Conservation (phyloP, 176 grass and related monocot genomes). For the Hordeum marinum region DNA sequence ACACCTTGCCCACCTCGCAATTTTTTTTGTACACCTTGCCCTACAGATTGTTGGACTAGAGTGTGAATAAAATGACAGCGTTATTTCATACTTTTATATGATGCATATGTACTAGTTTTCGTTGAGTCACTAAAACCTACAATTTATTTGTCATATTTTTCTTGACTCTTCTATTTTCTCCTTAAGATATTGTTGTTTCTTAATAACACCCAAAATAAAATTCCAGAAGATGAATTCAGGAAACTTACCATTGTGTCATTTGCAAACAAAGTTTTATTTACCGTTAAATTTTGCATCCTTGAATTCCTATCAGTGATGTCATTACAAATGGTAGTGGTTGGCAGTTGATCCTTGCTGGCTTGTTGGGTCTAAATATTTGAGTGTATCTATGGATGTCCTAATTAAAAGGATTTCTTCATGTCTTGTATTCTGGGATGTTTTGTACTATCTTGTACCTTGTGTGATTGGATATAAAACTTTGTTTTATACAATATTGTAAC, state of each 20-base stretch:
- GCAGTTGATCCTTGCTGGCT: too few relatives aligned
- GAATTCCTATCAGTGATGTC: too few relatives aligned
- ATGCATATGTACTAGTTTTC: not conserved
- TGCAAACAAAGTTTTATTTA: not conserved
- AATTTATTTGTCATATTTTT: not conserved
- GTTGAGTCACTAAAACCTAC: not conserved
- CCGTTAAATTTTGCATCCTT: too few relatives aligned
- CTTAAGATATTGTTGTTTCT: not conserved
- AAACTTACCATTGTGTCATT: not conserved
- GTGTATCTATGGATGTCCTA: too few relatives aligned
- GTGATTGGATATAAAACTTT: too few relatives aligned
- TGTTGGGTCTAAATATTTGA: too few relatives aligned
- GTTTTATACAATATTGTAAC: too few relatives aligned
- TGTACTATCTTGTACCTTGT: too few relatives aligned
- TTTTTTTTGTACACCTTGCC: not conserved
- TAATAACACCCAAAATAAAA: not conserved
- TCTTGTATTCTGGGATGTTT: too few relatives aligned
- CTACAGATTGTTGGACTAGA: not conserved
- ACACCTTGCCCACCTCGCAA: not conserved
- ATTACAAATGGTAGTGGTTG: too few relatives aligned
- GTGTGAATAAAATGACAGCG: not conserved
- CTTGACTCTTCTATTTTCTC: not conserved
- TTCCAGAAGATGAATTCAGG: not conserved
- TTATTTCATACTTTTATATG: not conserved
- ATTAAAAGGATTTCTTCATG: too few relatives aligned